phyloP scores from a whole-genome alignment of 192 early-diverging fungal genomes.

The Obelidium mucronatum region DNA sequence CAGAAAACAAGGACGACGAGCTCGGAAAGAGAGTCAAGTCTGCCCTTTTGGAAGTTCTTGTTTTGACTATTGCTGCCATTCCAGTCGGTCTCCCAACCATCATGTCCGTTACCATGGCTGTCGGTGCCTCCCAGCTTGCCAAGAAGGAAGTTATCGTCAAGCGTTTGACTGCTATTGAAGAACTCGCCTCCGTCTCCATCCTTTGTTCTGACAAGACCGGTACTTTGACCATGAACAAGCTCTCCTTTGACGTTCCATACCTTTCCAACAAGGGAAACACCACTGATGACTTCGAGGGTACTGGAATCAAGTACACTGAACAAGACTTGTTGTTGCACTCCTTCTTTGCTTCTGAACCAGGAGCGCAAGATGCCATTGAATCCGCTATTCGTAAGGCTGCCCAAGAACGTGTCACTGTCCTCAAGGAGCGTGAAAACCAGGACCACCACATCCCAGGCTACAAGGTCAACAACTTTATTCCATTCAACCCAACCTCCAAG shows the following conservation, averaged over 20 bases:
- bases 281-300: slow-evolving; percentile 70
- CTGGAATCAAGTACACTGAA: slow-evolving; percentile 52
- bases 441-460: slow-evolving; percentile 79
- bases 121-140: slow-evolving; percentile 87
- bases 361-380: slow-evolving; percentile 91
- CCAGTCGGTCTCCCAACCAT: slow-evolving; percentile 93
- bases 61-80: slow-evolving; percentile 89
- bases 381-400: slow-evolving; percentile 84
- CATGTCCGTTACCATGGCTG: slow-evolving; percentile 94
- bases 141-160: slow-evolving; percentile 92
- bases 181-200: slow-evolving; percentile 89
- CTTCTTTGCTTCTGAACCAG: slow-evolving; percentile 83
- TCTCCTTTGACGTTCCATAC: slow-evolving; percentile 87
- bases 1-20: slow-evolving; percentile 55
- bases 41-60: slow-evolving; percentile 71
- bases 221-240: slow-evolving; percentile 89
- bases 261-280: slow-evolving; percentile 55
- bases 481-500: slow-evolving; percentile 91
- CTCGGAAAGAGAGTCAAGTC: slow-evolving; percentile 33
- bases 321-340: slow-evolving; percentile 84
- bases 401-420: slow-evolving; percentile 73
- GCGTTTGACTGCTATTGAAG: slow-evolving; percentile 89
- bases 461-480: slow-evolving; percentile 86
- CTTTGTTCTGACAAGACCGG: slow-evolving; percentile 81
- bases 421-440: slow-evolving; percentile 65